Evolutionary conservation across 2,329 filamentous ascomycete species (phyloP).

Genomic region (Diaporthe longicolla): DNA sequence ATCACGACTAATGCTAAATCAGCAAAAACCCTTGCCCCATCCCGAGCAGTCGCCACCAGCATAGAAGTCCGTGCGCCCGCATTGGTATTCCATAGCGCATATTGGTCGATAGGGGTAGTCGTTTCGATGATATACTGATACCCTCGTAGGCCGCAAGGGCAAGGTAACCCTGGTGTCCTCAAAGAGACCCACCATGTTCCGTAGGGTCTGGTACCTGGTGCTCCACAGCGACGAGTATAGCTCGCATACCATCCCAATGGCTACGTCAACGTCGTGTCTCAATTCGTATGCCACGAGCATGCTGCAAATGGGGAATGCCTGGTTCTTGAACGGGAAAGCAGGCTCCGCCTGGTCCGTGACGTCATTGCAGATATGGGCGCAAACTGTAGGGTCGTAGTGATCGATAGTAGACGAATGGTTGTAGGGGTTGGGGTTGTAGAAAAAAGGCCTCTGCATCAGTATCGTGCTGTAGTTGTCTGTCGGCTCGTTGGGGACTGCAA

Average conservation of each 20-base stretch:
- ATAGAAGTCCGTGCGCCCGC: slow-evolving; percentile 26
- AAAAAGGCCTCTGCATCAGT: not conserved
- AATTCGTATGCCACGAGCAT: slow-evolving; percentile 40
- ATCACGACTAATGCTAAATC: not conserved
- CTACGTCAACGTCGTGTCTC: not conserved
- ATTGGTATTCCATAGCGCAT: slow-evolving; percentile 30
- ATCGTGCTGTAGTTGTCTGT: slow-evolving; percentile 27
- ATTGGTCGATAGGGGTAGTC: slow-evolving; percentile 36
- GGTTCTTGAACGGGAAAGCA: slow-evolving; percentile 1
- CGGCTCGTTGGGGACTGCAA: slow-evolving; percentile 37
- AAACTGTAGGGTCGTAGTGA: slow-evolving; percentile 31
- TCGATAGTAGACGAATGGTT: not conserved
- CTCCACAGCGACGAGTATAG: slow-evolving; percentile 37
- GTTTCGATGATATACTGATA: slow-evolving; percentile 33
- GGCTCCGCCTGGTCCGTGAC: not conserved
- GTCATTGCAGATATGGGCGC: slow-evolving; percentile 30
- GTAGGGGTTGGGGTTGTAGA: slow-evolving; percentile 13
- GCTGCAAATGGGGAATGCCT: slow-evolving; percentile 27
- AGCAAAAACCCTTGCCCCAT: slow-evolving; percentile 35
- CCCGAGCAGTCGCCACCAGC: slow-evolving; percentile 39
- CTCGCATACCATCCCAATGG: slow-evolving; percentile 41
- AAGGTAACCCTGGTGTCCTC: not conserved
- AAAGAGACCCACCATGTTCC: not conserved
- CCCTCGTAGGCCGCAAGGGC: not conserved
- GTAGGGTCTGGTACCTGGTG: slow-evolving; percentile 32